Evolutionary conservation across 129 eudicot genomes (phyloP), one percentile per base, ranked within the genome.

Genomic region (Tagetes erecta): DNA sequence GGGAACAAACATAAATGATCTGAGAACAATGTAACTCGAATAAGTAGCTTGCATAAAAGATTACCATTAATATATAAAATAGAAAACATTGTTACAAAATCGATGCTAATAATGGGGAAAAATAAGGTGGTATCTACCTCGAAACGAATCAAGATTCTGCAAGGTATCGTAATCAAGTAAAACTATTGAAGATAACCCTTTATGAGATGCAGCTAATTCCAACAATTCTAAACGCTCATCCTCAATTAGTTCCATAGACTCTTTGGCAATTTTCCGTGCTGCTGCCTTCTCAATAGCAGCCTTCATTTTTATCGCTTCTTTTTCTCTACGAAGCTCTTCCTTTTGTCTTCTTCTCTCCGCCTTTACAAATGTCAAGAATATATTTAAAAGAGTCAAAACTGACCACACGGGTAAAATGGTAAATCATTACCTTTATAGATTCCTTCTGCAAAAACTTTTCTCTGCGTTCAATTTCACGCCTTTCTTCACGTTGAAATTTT

Each of bases 201-300:
- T 95, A 75, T 88, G 86, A 76, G 87, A 85, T 42, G 90, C 97
- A 65, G 99, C 97, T 71, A 91, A 82, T 58, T 95, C 97, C 97
- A 88, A 85, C 38, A 95, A 74, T 67, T 95, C 99, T 66, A 95
- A 67, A 1, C 99, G 91, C 55, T 95, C 99, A 79, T 95, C 99
- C 79, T 95, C 99, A 40, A 95, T 91, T 58, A 91, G 86, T 70
- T 95, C 99, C 92, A 83, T 76, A 5, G 92, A 95, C 70, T 95
- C 99, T 76, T 87, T 95, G 30, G 96, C 99, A 80, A 95, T 81
- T 76, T 79, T 87, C 57, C 96, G 84, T 4, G 96, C 91, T 47
- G 89, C 83, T 2, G 99, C 99, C 83, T 82, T 91, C 70, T 95
- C 96, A 75, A 82, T 62, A 4, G 99, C 96, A 47, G 88, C 96